phyloP scores from a whole-genome alignment of 495 filamentous ascomycete genomes.

The Penicillium robsamsonii region DNA sequence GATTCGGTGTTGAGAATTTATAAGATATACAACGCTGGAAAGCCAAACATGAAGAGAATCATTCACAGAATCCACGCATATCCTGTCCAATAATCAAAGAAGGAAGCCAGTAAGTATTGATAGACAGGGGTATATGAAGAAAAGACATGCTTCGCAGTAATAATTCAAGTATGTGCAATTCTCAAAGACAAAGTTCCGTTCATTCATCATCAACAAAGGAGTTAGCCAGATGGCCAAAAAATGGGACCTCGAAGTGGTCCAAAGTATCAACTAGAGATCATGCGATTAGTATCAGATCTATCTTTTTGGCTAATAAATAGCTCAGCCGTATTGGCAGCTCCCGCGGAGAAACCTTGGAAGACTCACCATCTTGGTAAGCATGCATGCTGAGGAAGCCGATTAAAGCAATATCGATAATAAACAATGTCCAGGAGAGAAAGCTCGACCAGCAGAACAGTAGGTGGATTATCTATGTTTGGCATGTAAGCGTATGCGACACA shows the following conservation, averaged over 20 bases:
- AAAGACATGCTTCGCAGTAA: slow-evolving; percentile 13
- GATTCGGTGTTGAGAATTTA: not conserved
- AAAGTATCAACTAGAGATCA: slow-evolving; percentile 70
- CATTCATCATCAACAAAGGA: slow-evolving; percentile 91
- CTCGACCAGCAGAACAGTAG: slow-evolving; percentile 80
- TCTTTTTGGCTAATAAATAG: not conserved
- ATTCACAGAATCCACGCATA: slow-evolving; percentile 8
- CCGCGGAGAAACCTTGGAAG: not conserved
- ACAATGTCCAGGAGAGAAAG: slow-evolving; percentile 79
- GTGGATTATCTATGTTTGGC: slow-evolving; percentile 58
- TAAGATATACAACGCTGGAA: not conserved
- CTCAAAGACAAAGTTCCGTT: slow-evolving; percentile 13
- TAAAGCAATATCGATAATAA: slow-evolving; percentile 68
- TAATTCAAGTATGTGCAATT: slow-evolving; percentile 18
- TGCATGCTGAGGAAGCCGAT: slow-evolving; percentile 75
- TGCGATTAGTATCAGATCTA: slow-evolving; percentile 1
- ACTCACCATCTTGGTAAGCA: slow-evolving; percentile 78
- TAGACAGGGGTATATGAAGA: slow-evolving; percentile 25
- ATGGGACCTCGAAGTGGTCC: slow-evolving; percentile 88
- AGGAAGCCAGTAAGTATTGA: slow-evolving; percentile 10
- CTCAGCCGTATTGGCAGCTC: not conserved
- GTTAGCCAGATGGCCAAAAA: slow-evolving; percentile 74
- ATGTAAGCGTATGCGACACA: not conserved
- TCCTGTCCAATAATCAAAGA: not conserved
- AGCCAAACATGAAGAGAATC: slow-evolving; percentile 2